Evolutionary conservation across 176 grass and related monocot species (phyloP), one percentile per base, ranked within the genome.

Genomic region (Secale cereale): DNA sequence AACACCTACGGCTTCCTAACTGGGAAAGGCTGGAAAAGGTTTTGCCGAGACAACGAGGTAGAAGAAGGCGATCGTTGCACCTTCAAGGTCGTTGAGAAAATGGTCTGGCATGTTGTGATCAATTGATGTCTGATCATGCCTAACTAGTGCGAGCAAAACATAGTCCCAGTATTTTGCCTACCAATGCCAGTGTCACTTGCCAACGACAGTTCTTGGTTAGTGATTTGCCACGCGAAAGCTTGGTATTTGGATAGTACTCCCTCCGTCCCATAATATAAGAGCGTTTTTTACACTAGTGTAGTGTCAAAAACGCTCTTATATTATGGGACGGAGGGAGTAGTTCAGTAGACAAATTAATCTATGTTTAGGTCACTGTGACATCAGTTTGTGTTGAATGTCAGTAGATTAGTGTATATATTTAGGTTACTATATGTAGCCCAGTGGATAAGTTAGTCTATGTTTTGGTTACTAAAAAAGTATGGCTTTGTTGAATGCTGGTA

Each of bases 21-120:
- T 0, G 77, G 78, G 30, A 23, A 39, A 50, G 62, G 50, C 11
- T 89, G 71, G 62, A 61, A 39, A 39, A 86, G 31, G 41, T 86
- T 90, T 82, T 90, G 78, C 54, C 54, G 3, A 14, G 83, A 86
- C n/a, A 86, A 78, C 26, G 48, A 78, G 31, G 25, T 89, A 22
- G 76, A 89, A 60, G 36, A 78, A 72, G 88, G 88, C 2, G 31
- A 52, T 7, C 4, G 2, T 6, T 77, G 62, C 63, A 81, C 13
- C 63, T 86, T 89, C 71, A 77, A 68, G 5, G n/a, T 60, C 2
- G 11, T 89, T 1, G 6, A 89, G 48, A 76, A 10, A 45, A 85
- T 0, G 12, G 11, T 85, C 16, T 85, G 61, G 78, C 50, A 62
- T 48, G 87, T 62, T 22, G 32, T 27, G 0, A 30, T 74, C 41